Base-by-base conservation (phyloP, 108 stramenopile genomes). In the Conticribra weissflogii region DNA sequence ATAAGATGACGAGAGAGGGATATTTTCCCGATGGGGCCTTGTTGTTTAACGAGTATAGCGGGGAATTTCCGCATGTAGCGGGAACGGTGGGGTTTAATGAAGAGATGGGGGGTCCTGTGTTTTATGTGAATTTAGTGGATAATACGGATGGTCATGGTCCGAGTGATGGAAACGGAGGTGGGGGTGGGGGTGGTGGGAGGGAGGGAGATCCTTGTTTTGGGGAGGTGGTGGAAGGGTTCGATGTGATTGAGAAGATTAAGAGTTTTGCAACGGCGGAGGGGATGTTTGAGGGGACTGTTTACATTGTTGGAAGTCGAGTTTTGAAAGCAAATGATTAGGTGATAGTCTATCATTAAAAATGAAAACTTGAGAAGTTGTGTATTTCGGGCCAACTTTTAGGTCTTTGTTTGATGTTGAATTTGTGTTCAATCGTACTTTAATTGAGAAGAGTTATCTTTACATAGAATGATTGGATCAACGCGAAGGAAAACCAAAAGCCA, bases 111-210 rank as follows among this genome's bases (percentile, higher is more conserved):
- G 88, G 88, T 16, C 94, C 96, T 2, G 76, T 78, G 22, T 96
- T 95, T 63, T 98, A 93, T 66, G 85, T 98, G 59, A 94, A 93
- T 57, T 87, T 81, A 28, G 79, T 83, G 29, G 95, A 98, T 67
- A 98, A 98, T 68, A 78, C 82, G 12, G 60, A 80, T 25, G 79
- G 78, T 31, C 95, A 97, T 69, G 85, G 82, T 1, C 76, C 80
- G 32, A 57, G 34, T 16, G 32, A 33, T 36, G n/a, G n/a, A n/a
- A n/a, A n/a, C n/a, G n/a, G n/a, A n/a, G n/a, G n/a, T n/a, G n/a
- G n/a, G n/a, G 85, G 82, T 1, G 71, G 76, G 32, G 49, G 34
- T 16, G 32, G 30, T 36, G 31, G 61, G 36, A 30, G 23, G 31
- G 74, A 27, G n/a, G 85, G 79, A 28, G 86, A 88, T 55, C 82